phyloP scores from a whole-genome alignment of 345 rosid species.

The Arabidopsis thaliana region DNA sequence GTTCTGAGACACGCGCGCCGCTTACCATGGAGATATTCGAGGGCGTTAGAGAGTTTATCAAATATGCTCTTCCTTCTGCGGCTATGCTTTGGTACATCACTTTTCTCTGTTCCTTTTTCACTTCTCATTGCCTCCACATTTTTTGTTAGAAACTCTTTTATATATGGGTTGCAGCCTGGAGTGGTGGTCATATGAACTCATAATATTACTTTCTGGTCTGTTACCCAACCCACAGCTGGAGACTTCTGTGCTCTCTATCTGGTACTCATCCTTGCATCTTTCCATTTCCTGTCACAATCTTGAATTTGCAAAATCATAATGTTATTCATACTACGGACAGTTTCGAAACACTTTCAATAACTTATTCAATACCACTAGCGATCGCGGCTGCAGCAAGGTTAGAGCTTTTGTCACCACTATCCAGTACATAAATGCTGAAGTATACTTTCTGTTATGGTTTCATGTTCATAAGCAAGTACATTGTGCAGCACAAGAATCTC shows the following conservation, averaged over 20 bases:
- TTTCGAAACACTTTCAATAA: conserved; percentile 54
- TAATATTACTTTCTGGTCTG: conserved; percentile 76
- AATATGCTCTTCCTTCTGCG: conserved; percentile 69
- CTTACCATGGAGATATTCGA: conserved; percentile 55
- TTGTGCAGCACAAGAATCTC: conserved; percentile 54
- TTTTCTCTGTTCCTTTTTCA: neutral
- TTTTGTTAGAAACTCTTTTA: neutral
- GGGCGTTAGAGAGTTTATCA: conserved; percentile 59
- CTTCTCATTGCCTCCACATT: conserved; percentile 10
- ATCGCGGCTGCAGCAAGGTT: conserved; percentile 72
- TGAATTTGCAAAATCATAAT: conserved; percentile 8
- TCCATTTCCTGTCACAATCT: conserved; percentile 3
- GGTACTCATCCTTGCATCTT: conserved; percentile 42
- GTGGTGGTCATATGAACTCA: conserved; percentile 95
- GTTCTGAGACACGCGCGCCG: conserved; percentile 52
- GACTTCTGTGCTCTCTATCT: conserved; percentile 78
- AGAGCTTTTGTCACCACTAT: conserved; percentile 10
- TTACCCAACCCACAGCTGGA: conserved; percentile 80
- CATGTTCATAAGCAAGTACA: conserved; percentile 28
- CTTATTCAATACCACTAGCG: conserved; percentile 57
- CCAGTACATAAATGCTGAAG: conserved; percentile 3
- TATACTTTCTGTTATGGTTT: neutral
- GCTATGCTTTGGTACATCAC: conserved; percentile 65
- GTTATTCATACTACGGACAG: conserved; percentile 42
- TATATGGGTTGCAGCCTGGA: conserved; percentile 61